phyloP scores from a whole-genome alignment of 2,329 filamentous ascomycete species.

The Tetracladium maxilliforme region DNA sequence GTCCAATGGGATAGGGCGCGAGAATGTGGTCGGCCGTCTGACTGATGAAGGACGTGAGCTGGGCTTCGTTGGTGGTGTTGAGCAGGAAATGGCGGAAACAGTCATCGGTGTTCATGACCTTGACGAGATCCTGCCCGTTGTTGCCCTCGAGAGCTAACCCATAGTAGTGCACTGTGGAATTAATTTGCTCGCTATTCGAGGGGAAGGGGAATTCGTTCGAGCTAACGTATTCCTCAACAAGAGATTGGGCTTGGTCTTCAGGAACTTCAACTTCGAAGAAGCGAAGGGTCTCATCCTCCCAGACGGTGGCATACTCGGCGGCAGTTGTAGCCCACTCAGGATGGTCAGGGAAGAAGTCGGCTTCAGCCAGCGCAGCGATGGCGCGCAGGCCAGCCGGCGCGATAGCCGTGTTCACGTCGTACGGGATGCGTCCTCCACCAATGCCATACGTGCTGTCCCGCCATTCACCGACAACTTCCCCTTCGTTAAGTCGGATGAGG shows the following conservation, averaged over 20 bases:
- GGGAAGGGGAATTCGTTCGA: conserved; percentile 23
- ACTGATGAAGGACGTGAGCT: conserved; percentile 40
- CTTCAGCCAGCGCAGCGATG: conserved; percentile 33
- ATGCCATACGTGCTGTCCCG: conserved; percentile 44
- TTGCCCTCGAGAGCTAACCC: conserved; percentile 39
- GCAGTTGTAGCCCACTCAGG: conserved; percentile 29
- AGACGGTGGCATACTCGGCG: conserved; percentile 36
- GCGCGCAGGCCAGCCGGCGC: conserved; percentile 44
- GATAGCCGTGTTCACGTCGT: conserved; percentile 49
- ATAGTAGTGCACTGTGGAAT: conserved; percentile 33
- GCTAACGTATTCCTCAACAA: conserved; percentile 31
- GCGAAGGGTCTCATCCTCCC: conserved; percentile 43
- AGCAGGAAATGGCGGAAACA: conserved; percentile 49
- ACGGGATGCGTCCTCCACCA: conserved; percentile 47
- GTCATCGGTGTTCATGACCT: conserved; percentile 48
- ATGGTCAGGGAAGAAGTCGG: conserved; percentile 30
- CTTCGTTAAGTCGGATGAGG: conserved; percentile 39
- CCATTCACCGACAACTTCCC: conserved; percentile 44
- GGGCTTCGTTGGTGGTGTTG: conserved; percentile 39
- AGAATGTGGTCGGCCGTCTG: conserved; percentile 41
- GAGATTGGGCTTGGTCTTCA: conserved; percentile 22
- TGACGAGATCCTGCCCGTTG: conserved; percentile 29
- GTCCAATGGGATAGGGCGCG: conserved; percentile 40
- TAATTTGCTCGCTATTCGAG: conserved; percentile 23
- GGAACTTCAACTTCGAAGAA: conserved; percentile 39